Percentiles rank a stretch among this genome's conserved stretches.
Conservation (phyloP, 169 alveolate species). For the Perkinsus olseni region DNA sequence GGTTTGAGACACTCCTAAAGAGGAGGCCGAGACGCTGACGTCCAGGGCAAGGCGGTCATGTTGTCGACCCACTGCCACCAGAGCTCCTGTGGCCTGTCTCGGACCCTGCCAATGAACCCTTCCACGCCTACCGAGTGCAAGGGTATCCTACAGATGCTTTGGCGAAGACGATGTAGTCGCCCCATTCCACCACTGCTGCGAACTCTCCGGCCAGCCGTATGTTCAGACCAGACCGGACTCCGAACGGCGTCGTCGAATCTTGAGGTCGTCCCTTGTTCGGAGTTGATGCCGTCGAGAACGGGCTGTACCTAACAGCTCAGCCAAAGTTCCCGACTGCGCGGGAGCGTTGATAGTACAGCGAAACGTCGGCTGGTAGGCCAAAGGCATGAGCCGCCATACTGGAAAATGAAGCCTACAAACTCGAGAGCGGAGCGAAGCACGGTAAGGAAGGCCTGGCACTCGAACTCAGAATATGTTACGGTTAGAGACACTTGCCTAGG, state of each 20-base stretch:
- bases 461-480: no score
- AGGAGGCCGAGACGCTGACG: background rate
- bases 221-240: background rate
- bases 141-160: background rate
- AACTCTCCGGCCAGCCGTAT: background rate
- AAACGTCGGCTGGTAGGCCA: background rate
- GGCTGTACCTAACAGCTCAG: background rate
- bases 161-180: background rate
- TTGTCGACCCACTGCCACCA: background rate
- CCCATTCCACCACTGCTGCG: background rate
- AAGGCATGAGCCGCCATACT: background rate
- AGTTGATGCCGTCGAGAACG: background rate
- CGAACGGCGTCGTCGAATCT: background rate
- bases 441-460: no score
- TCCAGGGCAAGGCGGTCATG: background rate
- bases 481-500: no score
- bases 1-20: background rate
- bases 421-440: no score
- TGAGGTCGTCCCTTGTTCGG: background rate
- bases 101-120: background rate
- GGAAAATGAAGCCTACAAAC: no score
- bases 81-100: background rate
- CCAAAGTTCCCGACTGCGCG: background rate
- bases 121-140: background rate
- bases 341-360: background rate